Conservation (phyloP, 2,329 filamentous ascomycete species). For the Ophiocordyceps polyrhachis-furcata region DNA sequence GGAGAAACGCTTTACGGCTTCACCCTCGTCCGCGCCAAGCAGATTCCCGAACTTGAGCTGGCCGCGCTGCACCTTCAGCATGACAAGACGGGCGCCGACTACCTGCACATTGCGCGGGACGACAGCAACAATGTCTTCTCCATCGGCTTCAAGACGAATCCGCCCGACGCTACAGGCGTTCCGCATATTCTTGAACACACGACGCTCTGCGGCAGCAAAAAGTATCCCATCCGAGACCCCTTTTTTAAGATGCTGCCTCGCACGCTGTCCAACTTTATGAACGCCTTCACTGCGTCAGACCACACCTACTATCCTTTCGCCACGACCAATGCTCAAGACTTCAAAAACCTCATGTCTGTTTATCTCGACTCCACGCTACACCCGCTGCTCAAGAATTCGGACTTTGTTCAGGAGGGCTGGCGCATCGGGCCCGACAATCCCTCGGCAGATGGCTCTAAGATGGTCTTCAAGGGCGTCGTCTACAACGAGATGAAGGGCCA, state of each 20-base stretch:
- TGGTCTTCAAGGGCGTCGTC: conserved; percentile 94
- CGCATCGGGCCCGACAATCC: conserved; percentile 85
- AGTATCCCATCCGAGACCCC: conserved; percentile 91
- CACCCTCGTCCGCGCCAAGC: conserved; percentile 71
- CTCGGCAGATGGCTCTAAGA: conserved; percentile 41
- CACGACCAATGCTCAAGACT: conserved; percentile 89
- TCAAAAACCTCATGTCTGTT: conserved; percentile 87
- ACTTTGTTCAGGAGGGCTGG: conserved; percentile 96
- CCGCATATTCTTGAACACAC: conserved; percentile 97
- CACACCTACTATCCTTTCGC: conserved; percentile 97
- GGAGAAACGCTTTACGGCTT: conserved; percentile 88
- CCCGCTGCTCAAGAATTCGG: conserved; percentile 72
- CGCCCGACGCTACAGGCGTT: conserved; percentile 85
- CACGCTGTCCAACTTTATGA: conserved; percentile 99
- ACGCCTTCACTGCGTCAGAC: conserved; percentile 89
- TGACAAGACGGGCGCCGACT: conserved; percentile 89
- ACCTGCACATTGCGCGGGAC: conserved; percentile 83
- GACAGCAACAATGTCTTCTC: conserved; percentile 99
- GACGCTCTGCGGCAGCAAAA: conserved; percentile 85
- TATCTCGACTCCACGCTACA: conserved; percentile 90
- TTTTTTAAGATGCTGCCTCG: conserved; percentile 99
- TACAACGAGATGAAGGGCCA: conserved; percentile 99
- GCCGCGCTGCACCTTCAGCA: conserved; percentile 82
- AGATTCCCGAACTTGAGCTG: conserved; percentile 84
- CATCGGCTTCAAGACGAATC: conserved; percentile 98